These are phyloP conservation scores for Jimgerdemannia flammicorona DNA, from an alignment of 192 early-diverging fungal genomes.

Conservation along the genomic window DNA sequence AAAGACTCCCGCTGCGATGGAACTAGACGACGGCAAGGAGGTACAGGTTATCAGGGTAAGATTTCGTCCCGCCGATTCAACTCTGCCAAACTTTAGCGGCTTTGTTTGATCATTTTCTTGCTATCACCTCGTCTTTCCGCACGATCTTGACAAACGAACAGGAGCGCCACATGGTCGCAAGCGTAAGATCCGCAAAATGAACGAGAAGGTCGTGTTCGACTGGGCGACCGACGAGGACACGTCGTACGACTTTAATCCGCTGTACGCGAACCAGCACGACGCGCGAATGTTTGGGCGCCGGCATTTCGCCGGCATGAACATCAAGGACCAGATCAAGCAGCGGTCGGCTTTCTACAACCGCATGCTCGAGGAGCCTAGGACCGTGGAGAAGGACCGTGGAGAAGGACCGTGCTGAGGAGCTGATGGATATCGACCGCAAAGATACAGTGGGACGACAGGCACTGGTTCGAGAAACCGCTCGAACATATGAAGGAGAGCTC, in stretches of 20 bases:
- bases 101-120: too few relatives aligned
- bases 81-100: too few relatives aligned
- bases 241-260: slow-evolving; percentile 85
- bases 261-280: slow-evolving; percentile 74
- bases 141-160: slow-evolving; percentile 13
- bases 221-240: slow-evolving; percentile 97
- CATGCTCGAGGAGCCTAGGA: slow-evolving; percentile 56
- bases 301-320: slow-evolving; percentile 81
- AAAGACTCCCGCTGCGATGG: slow-evolving; percentile 1
- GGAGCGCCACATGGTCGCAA: slow-evolving; percentile 80
- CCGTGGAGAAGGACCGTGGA: slow-evolving; percentile 53
- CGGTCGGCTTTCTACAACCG: slow-evolving; percentile 68
- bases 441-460: slow-evolving; percentile 82
- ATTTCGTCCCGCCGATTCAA: not conserved
- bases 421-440: slow-evolving; percentile 59
- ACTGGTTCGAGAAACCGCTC: slow-evolving; percentile 93
- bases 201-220: slow-evolving; percentile 97
- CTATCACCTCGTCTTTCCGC: too few relatives aligned
- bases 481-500: slow-evolving; percentile 87
- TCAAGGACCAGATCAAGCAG: slow-evolving; percentile 66
- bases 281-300: slow-evolving; percentile 86
- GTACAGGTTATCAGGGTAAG: slow-evolving; percentile 34
- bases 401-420: slow-evolving; percentile 54
- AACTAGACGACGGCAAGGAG: slow-evolving; percentile 12
- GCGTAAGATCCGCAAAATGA: slow-evolving; percentile 76